Base-by-base conservation (phyloP, 192 early-diverging fungal species). In the Pilobolus umbonatus region DNA sequence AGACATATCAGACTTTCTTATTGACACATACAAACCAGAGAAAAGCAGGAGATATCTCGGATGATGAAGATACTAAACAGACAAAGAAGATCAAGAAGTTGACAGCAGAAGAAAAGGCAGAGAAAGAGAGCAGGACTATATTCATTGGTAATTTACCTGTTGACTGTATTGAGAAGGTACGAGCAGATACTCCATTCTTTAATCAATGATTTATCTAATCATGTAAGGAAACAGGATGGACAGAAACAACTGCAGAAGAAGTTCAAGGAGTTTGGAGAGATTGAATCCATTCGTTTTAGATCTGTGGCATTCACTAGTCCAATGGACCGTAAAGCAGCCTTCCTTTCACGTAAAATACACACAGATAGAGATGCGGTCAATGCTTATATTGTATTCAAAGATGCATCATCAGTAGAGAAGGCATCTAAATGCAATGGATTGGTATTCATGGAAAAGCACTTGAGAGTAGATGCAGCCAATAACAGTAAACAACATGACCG, bases 101-200 rank as follows among this genome's bases (percentile, higher is more conserved):
- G 10, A 66, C 68, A 49, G 49, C 54, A 17, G 67, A 73, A 29
- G 70, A 70, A 44, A 70, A 75, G 39, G 71, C 75, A 38, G 80
- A 80, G 46, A 63, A 82, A 56, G 74, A 83, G 26, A 74, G 71
- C 43, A 81, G 93, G 40, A 95, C 96, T n/a, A 63, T 88, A 15
- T 98, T 97, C 77, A 80, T 98, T n/a, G 96, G 96, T 26, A 98
- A 98, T 64, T 69, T 98, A 43, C 72, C 86, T 17, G 78, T 89
- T 11, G 55, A 70, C 26, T 85, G 78, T 50, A 77, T 84, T 44
- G 73, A 81, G 26, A 85, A 91, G 72, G 74, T 72, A 59, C 55
- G 31, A 2, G n/a, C 4, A 38, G 9, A 10, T 0, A 49, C 6
- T 35, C 0, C 15, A 14, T 12, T 31, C 15, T 52, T 2, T 42